phyloP scores from a whole-genome alignment of 352 stramenopile genomes.

The Phytophthora quininea region DNA sequence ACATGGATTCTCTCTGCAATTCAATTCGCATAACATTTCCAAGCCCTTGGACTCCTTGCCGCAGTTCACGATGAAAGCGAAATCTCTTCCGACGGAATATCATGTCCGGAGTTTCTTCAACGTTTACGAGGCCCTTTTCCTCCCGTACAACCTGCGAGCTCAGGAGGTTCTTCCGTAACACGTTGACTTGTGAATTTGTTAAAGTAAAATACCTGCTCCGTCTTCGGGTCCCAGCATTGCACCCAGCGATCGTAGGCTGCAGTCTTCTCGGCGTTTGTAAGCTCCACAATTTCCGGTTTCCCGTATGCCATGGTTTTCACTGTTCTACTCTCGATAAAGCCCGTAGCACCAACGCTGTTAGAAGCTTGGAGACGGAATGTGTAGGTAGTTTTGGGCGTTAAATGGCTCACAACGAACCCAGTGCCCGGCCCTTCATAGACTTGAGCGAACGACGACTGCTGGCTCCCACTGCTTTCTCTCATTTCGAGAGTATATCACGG shows the following conservation, averaged over 20 bases:
- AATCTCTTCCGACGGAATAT: conserved; percentile 87
- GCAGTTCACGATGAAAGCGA: conserved; percentile 81
- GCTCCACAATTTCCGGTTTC: conserved; percentile 72
- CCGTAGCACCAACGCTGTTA: conserved; percentile 67
- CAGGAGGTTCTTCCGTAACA: conserved; percentile 60
- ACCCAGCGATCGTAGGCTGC: conserved; percentile 71
- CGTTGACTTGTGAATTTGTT: conserved; percentile 85
- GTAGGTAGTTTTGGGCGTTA: conserved; percentile 59
- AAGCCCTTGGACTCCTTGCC: conserved; percentile 41
- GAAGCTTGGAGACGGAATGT: conserved; percentile 71
- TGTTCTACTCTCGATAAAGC: conserved; percentile 64
- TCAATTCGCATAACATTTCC: conserved; percentile 47
- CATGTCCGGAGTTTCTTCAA: conserved; percentile 80
- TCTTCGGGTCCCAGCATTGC: conserved; percentile 87
- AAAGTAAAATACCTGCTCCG: conserved; percentile 90
- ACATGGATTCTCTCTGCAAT: conserved; percentile 63
- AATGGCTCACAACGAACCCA: conserved; percentile 58
- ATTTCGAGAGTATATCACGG: conserved; percentile 72
- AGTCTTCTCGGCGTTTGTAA: conserved; percentile 47
- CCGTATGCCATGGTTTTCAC: conserved; percentile 66
- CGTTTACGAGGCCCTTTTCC: conserved; percentile 41
- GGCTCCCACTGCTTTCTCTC: conserved; percentile 34
- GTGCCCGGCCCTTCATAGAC: conserved; percentile 74
- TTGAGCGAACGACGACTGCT: conserved; percentile 39
- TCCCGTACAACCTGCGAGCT: conserved; percentile 51